phyloP scores from a whole-genome alignment of 2,329 filamentous ascomycete species.

The Aspergillus fischeri region DNA sequence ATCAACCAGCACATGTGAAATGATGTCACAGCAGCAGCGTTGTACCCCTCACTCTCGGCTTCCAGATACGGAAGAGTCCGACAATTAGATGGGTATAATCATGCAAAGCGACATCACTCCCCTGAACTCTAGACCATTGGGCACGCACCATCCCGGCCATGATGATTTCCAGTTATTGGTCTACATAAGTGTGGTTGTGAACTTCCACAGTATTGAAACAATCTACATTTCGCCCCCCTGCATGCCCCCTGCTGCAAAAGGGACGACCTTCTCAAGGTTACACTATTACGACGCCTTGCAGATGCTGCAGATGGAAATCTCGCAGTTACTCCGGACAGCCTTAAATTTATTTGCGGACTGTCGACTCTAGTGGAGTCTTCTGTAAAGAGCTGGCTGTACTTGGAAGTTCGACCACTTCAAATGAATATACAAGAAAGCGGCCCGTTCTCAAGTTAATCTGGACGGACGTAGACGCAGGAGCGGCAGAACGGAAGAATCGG shows the following conservation, averaged over 20 bases:
- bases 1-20: conserved; percentile 6
- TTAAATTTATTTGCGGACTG: too few relatives aligned
- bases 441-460: not conserved
- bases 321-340: not conserved
- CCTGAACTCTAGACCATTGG: too few relatives aligned
- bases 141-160: too few relatives aligned
- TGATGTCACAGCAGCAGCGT: conserved; percentile 16
- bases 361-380: not conserved
- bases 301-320: conserved; percentile 1
- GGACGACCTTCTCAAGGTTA: conserved; percentile 8
- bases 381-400: not conserved
- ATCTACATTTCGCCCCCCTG: conserved; percentile 15
- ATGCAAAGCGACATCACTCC: not conserved
- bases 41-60: not conserved
- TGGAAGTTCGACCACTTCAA: not conserved
- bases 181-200: not conserved
- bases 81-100: not conserved
- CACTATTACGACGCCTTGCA: conserved; percentile 25
- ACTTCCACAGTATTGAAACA: not conserved
- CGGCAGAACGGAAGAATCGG: not conserved
- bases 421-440: not conserved
- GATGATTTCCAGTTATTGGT: not conserved
- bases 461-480: not conserved
- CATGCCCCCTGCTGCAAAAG: conserved; percentile 12
- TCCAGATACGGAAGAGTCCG: not conserved